Conservation (phyloP, 1,284 basidiomycete species). For the Trichosporon sp. region DNA sequence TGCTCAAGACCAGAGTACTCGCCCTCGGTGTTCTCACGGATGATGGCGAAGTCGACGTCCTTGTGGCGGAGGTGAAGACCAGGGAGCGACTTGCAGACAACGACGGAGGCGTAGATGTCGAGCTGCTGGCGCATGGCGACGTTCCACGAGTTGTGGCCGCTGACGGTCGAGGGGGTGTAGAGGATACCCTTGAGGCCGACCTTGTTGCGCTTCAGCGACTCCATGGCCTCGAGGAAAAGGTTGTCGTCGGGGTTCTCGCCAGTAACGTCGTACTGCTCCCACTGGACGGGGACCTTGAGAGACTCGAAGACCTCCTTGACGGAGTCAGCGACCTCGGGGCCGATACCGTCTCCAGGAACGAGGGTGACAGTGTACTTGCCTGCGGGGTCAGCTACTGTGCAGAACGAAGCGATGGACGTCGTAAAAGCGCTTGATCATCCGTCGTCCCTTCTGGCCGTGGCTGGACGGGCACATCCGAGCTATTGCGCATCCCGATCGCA, state of each 20-base stretch:
- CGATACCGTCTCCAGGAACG: conserved; percentile 95
- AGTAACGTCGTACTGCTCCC: conserved; percentile 97
- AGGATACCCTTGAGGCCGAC: conserved; percentile 99
- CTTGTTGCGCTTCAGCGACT: conserved; percentile 90
- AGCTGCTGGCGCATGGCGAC: conserved; percentile 99
- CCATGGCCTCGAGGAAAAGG: conserved; percentile 96
- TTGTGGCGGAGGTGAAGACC: conserved; percentile 94
- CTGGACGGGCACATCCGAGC: neutral
- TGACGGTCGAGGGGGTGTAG: conserved; percentile 94
- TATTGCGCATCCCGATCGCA: neutral
- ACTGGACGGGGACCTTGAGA: conserved; percentile 97
- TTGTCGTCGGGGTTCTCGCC: conserved; percentile 90
- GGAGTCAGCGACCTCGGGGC: conserved; percentile 92
- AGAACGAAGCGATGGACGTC: neutral
- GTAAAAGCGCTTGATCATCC: neutral
- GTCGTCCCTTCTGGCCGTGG: neutral
- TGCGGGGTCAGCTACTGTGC: conserved; percentile 13
- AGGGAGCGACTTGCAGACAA: conserved; percentile 96
- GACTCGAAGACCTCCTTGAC: conserved; percentile 99
- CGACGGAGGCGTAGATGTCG: conserved; percentile 98
- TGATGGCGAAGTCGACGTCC: conserved; percentile 97
- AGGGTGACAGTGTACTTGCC: conserved; percentile 65
- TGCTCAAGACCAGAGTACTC: conserved; percentile 99
- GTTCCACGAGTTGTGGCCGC: conserved; percentile 98
- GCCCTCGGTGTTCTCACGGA: conserved; percentile 99